phyloP scores from a whole-genome alignment of 176 grass and related monocot genomes.

The Thinopyrum elongatum region DNA sequence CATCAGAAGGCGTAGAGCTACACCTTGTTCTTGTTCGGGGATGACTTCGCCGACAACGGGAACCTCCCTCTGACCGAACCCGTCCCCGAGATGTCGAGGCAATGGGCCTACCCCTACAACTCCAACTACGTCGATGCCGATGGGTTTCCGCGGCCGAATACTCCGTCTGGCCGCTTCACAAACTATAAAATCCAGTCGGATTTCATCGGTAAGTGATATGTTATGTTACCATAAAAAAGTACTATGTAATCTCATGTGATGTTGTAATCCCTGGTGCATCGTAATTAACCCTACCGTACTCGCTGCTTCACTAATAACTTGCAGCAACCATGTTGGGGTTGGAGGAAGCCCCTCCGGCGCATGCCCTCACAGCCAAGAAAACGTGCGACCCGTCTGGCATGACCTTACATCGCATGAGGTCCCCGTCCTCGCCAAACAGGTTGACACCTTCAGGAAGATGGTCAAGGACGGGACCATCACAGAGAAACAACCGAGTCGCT shows the following conservation, averaged over 20 bases:
- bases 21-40: too few species aligned
- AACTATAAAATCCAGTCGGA: conserved; percentile 16
- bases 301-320: neutral
- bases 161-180: conserved; percentile 27
- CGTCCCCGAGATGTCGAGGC: neutral
- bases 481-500: neutral
- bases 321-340: conserved; percentile 20
- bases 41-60: too few species aligned
- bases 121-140: neutral
- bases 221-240: too few species aligned
- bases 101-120: conserved; percentile 29
- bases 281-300: neutral
- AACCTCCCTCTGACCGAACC: too few species aligned
- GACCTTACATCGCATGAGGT: conserved; percentile 30
- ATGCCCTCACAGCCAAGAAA: too few species aligned
- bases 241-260: too few species aligned
- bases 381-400: conserved; percentile 23
- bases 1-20: too few species aligned
- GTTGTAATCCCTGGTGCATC: neutral
- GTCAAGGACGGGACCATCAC: neutral
- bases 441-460: neutral
- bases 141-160: neutral
- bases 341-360: neutral
- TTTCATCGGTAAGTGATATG: conserved; percentile 10
- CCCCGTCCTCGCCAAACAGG: neutral